Conservation (phyloP, 345 rosid species). For the Acer campestre region DNA sequence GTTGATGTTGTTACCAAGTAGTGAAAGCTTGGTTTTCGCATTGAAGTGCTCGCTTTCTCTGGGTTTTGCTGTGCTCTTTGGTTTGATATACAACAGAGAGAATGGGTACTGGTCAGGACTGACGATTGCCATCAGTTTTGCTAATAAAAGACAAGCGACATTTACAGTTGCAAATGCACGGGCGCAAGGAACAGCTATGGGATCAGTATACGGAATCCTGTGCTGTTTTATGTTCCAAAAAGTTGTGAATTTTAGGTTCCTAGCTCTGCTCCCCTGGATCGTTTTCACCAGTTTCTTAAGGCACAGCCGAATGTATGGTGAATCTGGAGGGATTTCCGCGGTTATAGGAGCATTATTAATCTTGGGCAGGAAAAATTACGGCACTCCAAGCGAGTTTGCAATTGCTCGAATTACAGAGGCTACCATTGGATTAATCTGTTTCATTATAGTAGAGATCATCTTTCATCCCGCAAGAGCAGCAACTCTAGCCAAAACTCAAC, state of each 20-base stretch:
- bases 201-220: constrained; percentile 69
- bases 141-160: constrained; percentile 56
- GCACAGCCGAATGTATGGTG: constrained; percentile 66
- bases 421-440: constrained; percentile 59
- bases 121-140: constrained; percentile 67
- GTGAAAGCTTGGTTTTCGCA: constrained; percentile 51
- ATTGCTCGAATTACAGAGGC: constrained; percentile 61
- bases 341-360: constrained; percentile 61
- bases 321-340: constrained; percentile 62
- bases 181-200: constrained; percentile 73
- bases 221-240: constrained; percentile 48
- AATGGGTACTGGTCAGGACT: constrained; percentile 84
- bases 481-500: constrained; percentile 52
- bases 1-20: constrained; percentile 25
- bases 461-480: constrained; percentile 57
- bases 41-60: constrained; percentile 61
- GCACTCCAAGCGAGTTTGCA: constrained; percentile 54
- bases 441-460: constrained; percentile 46
- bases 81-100: constrained; percentile 48
- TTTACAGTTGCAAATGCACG: constrained; percentile 61
- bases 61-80: constrained; percentile 65
- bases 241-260: constrained; percentile 42
- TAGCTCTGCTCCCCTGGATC: constrained; percentile 69
- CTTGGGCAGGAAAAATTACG: constrained; percentile 64
- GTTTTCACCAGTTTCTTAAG: constrained; percentile 54